Percentiles rank a stretch among this genome's conserved stretches.
phyloP scores from a whole-genome alignment of 306 rosid species.

The Rosa multiflora region DNA sequence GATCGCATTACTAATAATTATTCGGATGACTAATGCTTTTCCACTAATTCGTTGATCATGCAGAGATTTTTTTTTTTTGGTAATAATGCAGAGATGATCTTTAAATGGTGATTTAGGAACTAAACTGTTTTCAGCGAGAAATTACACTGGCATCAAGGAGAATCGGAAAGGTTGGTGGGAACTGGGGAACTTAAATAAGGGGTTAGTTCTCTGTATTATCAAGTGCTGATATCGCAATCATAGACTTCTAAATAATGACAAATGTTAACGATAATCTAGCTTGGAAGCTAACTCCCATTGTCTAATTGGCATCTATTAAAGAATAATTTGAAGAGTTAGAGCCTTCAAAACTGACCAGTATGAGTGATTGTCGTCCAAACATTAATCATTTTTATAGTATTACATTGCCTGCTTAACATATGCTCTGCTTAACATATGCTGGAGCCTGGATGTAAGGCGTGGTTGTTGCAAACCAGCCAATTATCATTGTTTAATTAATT shows the following conservation, averaged over 20 bases:
- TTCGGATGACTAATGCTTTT: background rate
- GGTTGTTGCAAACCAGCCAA: background rate
- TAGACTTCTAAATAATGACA: background rate
- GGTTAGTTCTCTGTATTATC: background rate
- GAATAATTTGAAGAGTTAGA: background rate
- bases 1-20: background rate
- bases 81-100: too few species aligned
- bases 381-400: background rate
- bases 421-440: conserved; percentile 5
- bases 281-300: background rate
- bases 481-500: background rate
- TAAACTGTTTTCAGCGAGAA: background rate
- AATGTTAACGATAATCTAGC: background rate
- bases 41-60: background rate
- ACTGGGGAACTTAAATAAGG: background rate
- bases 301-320: background rate
- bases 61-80: background rate
- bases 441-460: background rate
- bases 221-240: background rate
- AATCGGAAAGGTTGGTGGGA: background rate
- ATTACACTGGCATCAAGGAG: background rate
- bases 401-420: background rate
- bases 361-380: background rate
- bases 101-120: background rate
- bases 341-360: conserved; percentile 7